Evolutionary conservation across 1,284 basidiomycete species (phyloP), one percentile per base, ranked within the genome.

Genomic region (Ceratobasidium sp.): DNA sequence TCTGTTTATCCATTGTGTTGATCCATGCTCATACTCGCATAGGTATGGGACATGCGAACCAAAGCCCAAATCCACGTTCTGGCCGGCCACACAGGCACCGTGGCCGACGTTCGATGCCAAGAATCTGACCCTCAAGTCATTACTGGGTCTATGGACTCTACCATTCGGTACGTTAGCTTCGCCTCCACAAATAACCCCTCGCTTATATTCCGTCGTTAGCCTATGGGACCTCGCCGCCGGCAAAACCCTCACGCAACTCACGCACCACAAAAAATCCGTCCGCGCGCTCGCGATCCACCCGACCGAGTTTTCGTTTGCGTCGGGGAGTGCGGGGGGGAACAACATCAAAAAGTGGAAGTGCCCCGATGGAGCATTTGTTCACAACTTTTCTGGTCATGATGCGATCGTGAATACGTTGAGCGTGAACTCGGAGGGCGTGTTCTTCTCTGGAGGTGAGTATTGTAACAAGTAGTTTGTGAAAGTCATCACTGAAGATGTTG

Each of bases 281-380:
- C 90, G 97, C 74, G 90, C 96, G 0, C 86, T 99, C 59, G 93
- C 96, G 0, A 90, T 98, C 69, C 96, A 98, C 81, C 97, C 97
- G 0, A 95, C 93, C 9, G 96, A 99, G 80, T 99, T 95, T 84
- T 92, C 91, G 49, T 99, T 99, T 80, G 97, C 95, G 6, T 93
- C 93, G 0, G 97, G 94, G 53, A 96, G 94, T 8, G 92, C 96
- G 0, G 97, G 97, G 14, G 96, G 95, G 0, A 98, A 98, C 85
- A 98, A 98, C 82, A 98, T 99, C 85, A 99, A 99, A 83, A 98
- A 98, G 81, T 99, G 97, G 97, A 96, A 97, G 80, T 98, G 94
- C 79, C 97, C 97, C 13, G 95, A 98, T 77, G 98, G 98, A 51
- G 84, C 88, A 0, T 97, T 99, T 78, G 95, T 98, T 8, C 93